These are phyloP conservation scores for Xylariaceae sp. DNA, from an alignment of 2,329 filamentous ascomycete genomes.

Conservation along the genomic window DNA sequence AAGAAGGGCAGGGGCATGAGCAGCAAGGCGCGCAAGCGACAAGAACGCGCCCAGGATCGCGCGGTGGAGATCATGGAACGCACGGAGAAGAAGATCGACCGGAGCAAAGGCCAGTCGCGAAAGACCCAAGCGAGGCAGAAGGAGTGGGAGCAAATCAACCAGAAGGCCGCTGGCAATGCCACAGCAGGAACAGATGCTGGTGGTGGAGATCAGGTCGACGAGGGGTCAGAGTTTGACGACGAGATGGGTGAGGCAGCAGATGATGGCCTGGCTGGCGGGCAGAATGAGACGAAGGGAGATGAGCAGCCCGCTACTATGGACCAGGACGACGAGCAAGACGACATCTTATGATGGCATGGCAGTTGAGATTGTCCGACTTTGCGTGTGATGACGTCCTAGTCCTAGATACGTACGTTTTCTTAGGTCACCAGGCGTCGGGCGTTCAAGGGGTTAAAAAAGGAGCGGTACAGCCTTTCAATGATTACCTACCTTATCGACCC, in stretches of 20 bases:
- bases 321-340: constrained; percentile 11
- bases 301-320: not conserved
- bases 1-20: constrained; percentile 58
- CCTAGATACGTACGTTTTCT: too few species aligned
- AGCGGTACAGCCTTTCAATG: too few species aligned
- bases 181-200: constrained; percentile 13
- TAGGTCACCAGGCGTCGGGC: too few species aligned
- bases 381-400: too few species aligned
- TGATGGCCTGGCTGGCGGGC: not conserved
- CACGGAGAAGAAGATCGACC: constrained; percentile 54
- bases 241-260: constrained; percentile 22
- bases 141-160: constrained; percentile 60
- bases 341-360: constrained; percentile 10
- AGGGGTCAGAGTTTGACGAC: constrained; percentile 22
- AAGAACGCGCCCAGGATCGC: constrained; percentile 57
- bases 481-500: too few species aligned
- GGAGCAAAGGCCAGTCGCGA: constrained; percentile 50
- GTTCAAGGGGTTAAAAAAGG: too few species aligned
- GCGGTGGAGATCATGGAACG: constrained; percentile 60
- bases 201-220: constrained; percentile 15
- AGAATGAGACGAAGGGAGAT: not conserved
- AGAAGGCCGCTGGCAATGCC: constrained; percentile 26
- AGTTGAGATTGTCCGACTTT: not conserved
- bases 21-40: constrained; percentile 52
- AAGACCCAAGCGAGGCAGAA: constrained; percentile 49